A percentile compares a stretch with the other conserved stretches of the same genome.
These are phyloP conservation scores for Papiliotrema fonsecae DNA, from an alignment of 1,284 basidiomycete genomes.

Conservation along the genomic window DNA sequence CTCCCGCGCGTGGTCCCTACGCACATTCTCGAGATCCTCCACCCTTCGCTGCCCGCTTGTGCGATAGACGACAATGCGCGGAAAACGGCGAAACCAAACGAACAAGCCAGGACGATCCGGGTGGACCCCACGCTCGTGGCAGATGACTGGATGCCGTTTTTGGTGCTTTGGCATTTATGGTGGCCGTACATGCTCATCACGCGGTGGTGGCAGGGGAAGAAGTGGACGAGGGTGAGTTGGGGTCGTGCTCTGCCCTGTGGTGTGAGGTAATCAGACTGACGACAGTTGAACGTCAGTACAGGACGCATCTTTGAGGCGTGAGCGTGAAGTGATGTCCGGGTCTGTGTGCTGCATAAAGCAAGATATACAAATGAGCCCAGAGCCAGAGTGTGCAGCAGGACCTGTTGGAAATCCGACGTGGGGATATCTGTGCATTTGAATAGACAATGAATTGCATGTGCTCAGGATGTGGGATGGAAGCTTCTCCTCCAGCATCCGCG, in stretches of 20 bases:
- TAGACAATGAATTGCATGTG: no score
- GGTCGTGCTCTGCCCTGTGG: no score
- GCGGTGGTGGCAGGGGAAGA: conserved; percentile 34
- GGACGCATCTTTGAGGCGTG: conserved; percentile 33
- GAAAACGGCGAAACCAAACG: conserved; percentile 12
- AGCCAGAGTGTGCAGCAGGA: no score
- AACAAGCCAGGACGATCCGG: conserved; percentile 13
- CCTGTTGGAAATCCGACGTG: no score
- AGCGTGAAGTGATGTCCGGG: no score
- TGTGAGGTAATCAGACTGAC: not conserved
- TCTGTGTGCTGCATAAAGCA: no score
- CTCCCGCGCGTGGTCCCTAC: conserved; percentile 29
- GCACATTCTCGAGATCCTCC: conserved; percentile 15
- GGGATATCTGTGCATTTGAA: no score
- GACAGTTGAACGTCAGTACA: conserved; percentile 34
- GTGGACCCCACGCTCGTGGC: conserved; percentile 36
- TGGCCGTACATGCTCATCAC: conserved; percentile 31
- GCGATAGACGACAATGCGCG: not conserved
- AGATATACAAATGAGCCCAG: no score
- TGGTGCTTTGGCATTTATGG: conserved; percentile 39
- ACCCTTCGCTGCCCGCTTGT: conserved; percentile 27
- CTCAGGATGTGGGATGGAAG: no score
- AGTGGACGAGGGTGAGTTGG: conserved; percentile 38
- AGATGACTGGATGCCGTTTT: conserved; percentile 42
- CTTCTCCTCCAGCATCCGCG: no score